Conservation (phyloP, 2,329 filamentous ascomycete species). For the Thermothelomyces thermophilus region DNA sequence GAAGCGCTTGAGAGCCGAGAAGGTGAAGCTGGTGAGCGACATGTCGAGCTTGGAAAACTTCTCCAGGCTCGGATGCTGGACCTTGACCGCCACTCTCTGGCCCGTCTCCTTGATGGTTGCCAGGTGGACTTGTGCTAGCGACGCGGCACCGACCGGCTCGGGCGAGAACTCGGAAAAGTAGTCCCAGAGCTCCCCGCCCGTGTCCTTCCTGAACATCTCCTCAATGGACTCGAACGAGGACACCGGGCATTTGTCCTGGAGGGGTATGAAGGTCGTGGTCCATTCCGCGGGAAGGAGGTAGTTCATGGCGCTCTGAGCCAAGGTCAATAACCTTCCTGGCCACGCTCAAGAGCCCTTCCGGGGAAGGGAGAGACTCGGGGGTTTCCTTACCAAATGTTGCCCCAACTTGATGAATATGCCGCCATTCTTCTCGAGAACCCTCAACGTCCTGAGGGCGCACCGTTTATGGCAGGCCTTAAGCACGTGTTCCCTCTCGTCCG, state of each 20-base stretch:
- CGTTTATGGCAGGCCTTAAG: slow-evolving; percentile 83
- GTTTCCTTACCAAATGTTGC: slow-evolving; percentile 67
- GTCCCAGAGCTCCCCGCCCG: slow-evolving; percentile 68
- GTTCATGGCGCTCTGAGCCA: slow-evolving; percentile 77
- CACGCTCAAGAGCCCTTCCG: no score
- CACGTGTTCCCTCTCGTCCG: slow-evolving; percentile 57
- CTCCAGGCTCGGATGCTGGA: slow-evolving; percentile 84
- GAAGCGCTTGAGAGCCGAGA: slow-evolving; percentile 80
- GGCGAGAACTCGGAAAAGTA: slow-evolving; percentile 80
- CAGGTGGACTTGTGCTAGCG: slow-evolving; percentile 87
- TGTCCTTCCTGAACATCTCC: slow-evolving; percentile 79
- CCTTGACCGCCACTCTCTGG: slow-evolving; percentile 88
- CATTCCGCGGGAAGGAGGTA: slow-evolving; percentile 87
- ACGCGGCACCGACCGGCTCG: slow-evolving; percentile 83
- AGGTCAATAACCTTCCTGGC: slow-evolving; percentile 22
- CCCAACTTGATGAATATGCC: slow-evolving; percentile 98
- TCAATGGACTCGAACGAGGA: slow-evolving; percentile 83
- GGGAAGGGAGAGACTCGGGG: no score
- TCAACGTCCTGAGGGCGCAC: slow-evolving; percentile 81
- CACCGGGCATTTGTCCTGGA: slow-evolving; percentile 93
- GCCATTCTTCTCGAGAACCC: slow-evolving; percentile 88
- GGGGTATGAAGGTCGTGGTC: slow-evolving; percentile 90
- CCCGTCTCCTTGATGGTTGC: slow-evolving; percentile 76
- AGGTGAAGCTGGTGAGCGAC: slow-evolving; percentile 79
- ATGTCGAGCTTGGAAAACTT: slow-evolving; percentile 89